These are phyloP conservation scores for Dipodascopsis uninucleata DNA, from an alignment of 805 yeast species.

Conservation along the genomic window DNA sequence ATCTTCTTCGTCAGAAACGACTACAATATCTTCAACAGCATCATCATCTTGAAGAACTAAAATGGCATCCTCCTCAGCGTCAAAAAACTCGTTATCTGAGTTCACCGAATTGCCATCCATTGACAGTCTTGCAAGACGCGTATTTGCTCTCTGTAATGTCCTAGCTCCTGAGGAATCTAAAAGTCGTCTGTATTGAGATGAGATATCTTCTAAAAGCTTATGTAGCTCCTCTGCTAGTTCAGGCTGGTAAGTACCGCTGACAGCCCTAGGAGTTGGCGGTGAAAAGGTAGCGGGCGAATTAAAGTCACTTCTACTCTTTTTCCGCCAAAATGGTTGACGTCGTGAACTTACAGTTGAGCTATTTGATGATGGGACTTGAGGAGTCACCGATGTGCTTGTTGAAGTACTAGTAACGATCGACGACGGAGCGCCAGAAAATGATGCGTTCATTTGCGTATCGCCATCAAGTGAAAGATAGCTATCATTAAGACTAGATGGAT, in stretches of 20 bases:
- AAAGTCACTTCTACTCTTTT: not conserved
- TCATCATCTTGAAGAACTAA: conserved; percentile 37
- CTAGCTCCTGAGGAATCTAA: not conserved
- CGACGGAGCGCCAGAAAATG: conserved; percentile 1
- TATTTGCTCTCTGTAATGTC: not conserved
- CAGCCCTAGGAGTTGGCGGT: not conserved
- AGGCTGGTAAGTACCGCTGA: not conserved
- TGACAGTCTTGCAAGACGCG: conserved; percentile 1
- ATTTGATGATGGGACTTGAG: conserved; percentile 1
- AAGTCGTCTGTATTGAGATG: conserved; percentile 9
- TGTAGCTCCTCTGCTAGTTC: conserved; percentile 11
- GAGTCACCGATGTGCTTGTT: not conserved
- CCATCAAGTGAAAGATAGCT: conserved; percentile 11
- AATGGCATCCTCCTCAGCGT: conserved; percentile 56
- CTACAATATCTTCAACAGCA: conserved; percentile 52
- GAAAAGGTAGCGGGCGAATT: not conserved
- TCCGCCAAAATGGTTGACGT: conserved; percentile 9
- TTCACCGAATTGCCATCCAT: conserved; percentile 16
- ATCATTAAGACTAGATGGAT: not conserved
- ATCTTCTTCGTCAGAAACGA: conserved; percentile 43
- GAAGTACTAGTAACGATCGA: not conserved
- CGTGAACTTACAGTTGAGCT: conserved; percentile 1
- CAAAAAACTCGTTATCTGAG: conserved; percentile 47
- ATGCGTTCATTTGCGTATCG: not conserved
- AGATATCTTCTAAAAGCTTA: conserved; percentile 4